Conservation (phyloP, 129 eudicot genomes). For the Flaveria sonorensis region DNA sequence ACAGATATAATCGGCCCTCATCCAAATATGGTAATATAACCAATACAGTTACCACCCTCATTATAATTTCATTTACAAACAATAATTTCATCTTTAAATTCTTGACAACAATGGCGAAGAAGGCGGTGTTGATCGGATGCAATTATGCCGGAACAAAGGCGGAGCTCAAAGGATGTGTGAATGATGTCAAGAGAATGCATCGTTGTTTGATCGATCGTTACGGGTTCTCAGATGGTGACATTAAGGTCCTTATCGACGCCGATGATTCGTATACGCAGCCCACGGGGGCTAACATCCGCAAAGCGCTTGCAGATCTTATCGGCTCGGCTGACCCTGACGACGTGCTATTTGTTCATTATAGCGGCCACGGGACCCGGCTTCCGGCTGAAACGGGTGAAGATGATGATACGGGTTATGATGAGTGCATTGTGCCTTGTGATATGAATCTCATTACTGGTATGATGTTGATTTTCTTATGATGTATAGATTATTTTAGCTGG, state of each 20-base stretch:
- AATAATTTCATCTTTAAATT: not conserved
- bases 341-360: constrained; percentile 72
- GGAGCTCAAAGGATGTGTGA: constrained; percentile 80
- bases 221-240: constrained; percentile 64
- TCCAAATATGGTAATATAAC: constrained; percentile 22
- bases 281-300: constrained; percentile 70
- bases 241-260: constrained; percentile 64
- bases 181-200: constrained; percentile 72
- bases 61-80: not conserved
- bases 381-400: constrained; percentile 90
- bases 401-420: constrained; percentile 92
- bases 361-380: constrained; percentile 90
- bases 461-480: not conserved
- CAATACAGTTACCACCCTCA: constrained; percentile 19
- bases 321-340: constrained; percentile 62
- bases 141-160: constrained; percentile 84
- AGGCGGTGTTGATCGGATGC: constrained; percentile 79
- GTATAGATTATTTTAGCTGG: not conserved
- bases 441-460: constrained; percentile 90
- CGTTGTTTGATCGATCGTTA: constrained; percentile 60
- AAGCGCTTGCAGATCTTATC: constrained; percentile 58
- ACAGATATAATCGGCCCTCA: not conserved
- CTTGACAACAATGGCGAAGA: constrained; percentile 53
- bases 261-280: constrained; percentile 68
- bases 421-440: constrained; percentile 90